Evolutionary conservation across 768 basidiomycete genomes (phyloP), one percentile per base, ranked within the genome.

Genomic region (Naganishia friedmannii): DNA sequence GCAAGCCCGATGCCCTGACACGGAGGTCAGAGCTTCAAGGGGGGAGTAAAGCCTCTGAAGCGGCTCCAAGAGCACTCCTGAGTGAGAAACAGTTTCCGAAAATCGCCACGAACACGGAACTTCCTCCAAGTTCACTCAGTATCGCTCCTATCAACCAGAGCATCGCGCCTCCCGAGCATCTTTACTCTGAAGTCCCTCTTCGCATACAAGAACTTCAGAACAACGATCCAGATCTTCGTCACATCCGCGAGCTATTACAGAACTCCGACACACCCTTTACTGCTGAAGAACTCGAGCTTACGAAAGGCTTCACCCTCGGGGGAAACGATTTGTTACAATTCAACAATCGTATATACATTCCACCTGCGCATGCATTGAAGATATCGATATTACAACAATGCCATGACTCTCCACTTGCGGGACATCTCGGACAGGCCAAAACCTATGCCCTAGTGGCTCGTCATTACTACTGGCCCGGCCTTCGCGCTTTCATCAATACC

Each of bases 401-500:
- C n/a, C n/a, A n/a, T n/a, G n/a, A n/a, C n/a, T n/a, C n/a, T n/a
- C n/a, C n/a, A n/a, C n/a, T n/a, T n/a, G n/a, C n/a, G 31, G 84
- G 85, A 21, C 85, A 86, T 66, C 83, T 79, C 5, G 85, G 85
- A 2, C 76, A 73, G 10, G 72, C 68, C 3, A 75, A 75, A 19
- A 85, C 84, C 0, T 65, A 76, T 10, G 72, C 78, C 3, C 68
- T 81, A 1, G 70, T 86, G 2, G 53, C 46, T 0, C 75, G 80
- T 5, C 76, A 84, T 51, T 86, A 82, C 72, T 83, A 77, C n/a
- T n/a, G n/a, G n/a, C n/a, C n/a, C n/a, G 2, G 86, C 84, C 84
- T 84, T 76, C 0, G 51, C 65, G 71, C 71, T 83, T 77, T 75
- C 57, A 73, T 84, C 31, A 54, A 73, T 3, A 29, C 68, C 39